phyloP scores from a whole-genome alignment of 805 yeast species.

The Metschnikowia drakensbergensis region DNA sequence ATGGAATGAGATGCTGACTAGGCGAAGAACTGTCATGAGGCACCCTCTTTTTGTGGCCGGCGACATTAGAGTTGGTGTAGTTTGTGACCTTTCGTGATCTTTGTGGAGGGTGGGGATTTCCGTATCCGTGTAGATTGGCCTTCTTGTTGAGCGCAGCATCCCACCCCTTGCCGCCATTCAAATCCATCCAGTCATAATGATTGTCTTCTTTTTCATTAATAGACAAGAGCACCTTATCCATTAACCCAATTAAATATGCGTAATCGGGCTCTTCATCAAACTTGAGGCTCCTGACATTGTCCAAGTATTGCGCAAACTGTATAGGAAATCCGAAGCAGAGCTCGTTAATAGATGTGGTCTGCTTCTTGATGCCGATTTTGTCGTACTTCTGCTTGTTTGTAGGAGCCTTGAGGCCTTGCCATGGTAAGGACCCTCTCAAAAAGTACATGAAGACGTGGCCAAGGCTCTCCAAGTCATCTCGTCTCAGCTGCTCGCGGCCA shows the following conservation, averaged over 20 bases:
- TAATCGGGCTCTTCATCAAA: conserved; percentile 96
- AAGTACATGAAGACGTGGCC: conserved; percentile 97
- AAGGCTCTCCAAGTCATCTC: conserved; percentile 94
- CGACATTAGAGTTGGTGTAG: conserved; percentile 10
- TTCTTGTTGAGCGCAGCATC: conserved; percentile 84
- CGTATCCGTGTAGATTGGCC: conserved; percentile 93
- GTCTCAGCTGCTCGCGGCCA: conserved; percentile 94
- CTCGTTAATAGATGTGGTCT: conserved; percentile 80
- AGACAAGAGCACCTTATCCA: conserved; percentile 73
- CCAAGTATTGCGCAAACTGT: conserved; percentile 89
- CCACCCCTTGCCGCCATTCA: conserved; percentile 96
- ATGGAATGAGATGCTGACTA: conserved; percentile 13
- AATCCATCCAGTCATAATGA: conserved; percentile 96
- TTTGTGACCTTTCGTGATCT: conserved; percentile 21
- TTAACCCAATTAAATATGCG: conserved; percentile 72
- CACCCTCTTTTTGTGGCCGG: conserved; percentile 8
- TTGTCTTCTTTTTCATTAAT: conserved; percentile 74
- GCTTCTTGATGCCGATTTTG: conserved; percentile 94
- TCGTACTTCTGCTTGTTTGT: conserved; percentile 97
- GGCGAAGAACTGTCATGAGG: conserved; percentile 8
- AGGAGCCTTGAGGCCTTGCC: conserved; percentile 99
- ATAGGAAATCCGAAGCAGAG: conserved; percentile 86
- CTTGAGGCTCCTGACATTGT: conserved; percentile 79
- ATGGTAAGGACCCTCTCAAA: conserved; percentile 89
- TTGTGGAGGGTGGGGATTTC: conserved; percentile 79